These are phyloP conservation scores for Tulasnella sp. DNA, from an alignment of 768 basidiomycete genomes.

Conservation along the genomic window DNA sequence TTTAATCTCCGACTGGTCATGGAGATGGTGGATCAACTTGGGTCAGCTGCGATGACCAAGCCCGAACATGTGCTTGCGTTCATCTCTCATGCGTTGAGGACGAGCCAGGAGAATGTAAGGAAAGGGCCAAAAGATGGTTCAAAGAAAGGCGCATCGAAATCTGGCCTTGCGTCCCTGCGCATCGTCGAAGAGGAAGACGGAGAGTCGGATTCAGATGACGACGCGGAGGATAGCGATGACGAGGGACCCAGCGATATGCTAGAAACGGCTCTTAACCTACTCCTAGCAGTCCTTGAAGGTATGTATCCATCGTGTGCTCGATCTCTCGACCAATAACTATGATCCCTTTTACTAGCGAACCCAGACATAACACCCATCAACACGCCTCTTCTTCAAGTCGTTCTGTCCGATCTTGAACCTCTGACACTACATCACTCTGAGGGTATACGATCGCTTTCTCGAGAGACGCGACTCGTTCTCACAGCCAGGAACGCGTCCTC, in stretches of 20 bases:
- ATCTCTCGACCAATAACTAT: background rate
- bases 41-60: conserved; percentile 45
- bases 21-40: conserved; percentile 62
- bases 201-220: conserved; percentile 24
- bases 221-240: conserved; percentile 49
- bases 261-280: conserved; percentile 63
- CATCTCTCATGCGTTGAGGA: conserved; percentile 62
- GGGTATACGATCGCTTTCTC: conserved; percentile 45
- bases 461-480: conserved; percentile 75
- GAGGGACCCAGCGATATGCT: conserved; percentile 42
- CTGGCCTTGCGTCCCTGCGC: conserved; percentile 24
- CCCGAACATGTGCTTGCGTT: conserved; percentile 71
- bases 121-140: conserved; percentile 20
- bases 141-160: conserved; percentile 22
- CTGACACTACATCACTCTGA: conserved; percentile 35
- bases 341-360: conserved; percentile 27
- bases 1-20: conserved; percentile 69
- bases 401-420: conserved; percentile 51
- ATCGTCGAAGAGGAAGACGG: conserved; percentile 31
- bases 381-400: conserved; percentile 54
- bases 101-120: conserved; percentile 19
- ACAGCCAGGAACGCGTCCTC: conserved; percentile 56
- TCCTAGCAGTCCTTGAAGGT: conserved; percentile 86
- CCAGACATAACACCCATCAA: conserved; percentile 46
- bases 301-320: background rate